These are phyloP conservation scores for Monilinia aucupariae DNA, from an alignment of 2,329 filamentous ascomycete genomes.

Conservation along the genomic window DNA sequence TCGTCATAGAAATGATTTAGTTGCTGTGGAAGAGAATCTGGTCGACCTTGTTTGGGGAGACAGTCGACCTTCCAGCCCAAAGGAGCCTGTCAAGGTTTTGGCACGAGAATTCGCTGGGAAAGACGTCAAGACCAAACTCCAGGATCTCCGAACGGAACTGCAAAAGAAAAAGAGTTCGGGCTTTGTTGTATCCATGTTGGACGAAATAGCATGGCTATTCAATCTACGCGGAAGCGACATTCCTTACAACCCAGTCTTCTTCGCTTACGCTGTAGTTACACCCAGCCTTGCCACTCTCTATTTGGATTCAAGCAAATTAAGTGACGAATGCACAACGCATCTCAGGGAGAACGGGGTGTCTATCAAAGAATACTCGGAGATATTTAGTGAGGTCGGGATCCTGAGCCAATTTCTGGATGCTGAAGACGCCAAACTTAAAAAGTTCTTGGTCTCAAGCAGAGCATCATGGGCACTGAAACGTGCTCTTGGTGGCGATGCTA, in stretches of 20 bases:
- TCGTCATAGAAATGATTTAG: slow-evolving; percentile 46
- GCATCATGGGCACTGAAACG: slow-evolving; percentile 90
- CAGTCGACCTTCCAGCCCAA: slow-evolving; percentile 67
- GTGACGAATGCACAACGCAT: slow-evolving; percentile 60
- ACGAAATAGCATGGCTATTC: slow-evolving; percentile 98
- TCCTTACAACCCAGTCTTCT: slow-evolving; percentile 97
- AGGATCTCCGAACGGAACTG: slow-evolving; percentile 82
- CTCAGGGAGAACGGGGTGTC: slow-evolving; percentile 63
- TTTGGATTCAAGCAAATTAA: slow-evolving; percentile 74
- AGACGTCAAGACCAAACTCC: slow-evolving; percentile 73
- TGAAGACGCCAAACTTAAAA: slow-evolving; percentile 40
- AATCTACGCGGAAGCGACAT: slow-evolving; percentile 94
- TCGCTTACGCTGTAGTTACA: slow-evolving; percentile 89
- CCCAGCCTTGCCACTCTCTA: slow-evolving; percentile 73
- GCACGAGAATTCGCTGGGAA: slow-evolving; percentile 73
- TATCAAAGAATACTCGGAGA: slow-evolving; percentile 74
- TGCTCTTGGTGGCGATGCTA: slow-evolving; percentile 76
- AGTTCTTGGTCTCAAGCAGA: slow-evolving; percentile 81
- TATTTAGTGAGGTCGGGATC: slow-evolving; percentile 71
- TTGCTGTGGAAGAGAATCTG: slow-evolving; percentile 73
- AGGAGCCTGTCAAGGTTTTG: slow-evolving; percentile 69
- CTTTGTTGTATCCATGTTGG: slow-evolving; percentile 88
- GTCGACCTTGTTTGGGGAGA: slow-evolving; percentile 86
- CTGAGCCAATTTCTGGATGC: slow-evolving; percentile 47
- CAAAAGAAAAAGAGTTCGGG: slow-evolving; percentile 83